These are phyloP conservation scores for Aspergillus hortae DNA, from an alignment of 2,329 filamentous ascomycete genomes.

Conservation along the genomic window DNA sequence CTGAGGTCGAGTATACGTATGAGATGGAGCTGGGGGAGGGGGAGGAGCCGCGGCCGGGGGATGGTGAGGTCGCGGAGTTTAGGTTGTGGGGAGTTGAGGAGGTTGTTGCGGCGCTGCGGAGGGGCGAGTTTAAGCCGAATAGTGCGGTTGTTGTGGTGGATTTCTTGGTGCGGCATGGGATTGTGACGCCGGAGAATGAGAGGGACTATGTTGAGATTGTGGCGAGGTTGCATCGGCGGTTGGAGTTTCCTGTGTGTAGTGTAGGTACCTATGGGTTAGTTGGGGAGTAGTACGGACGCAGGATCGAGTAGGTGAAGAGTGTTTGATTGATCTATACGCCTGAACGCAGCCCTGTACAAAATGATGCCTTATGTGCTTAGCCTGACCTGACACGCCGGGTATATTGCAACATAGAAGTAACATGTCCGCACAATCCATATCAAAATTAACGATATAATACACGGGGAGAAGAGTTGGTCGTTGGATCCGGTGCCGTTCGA, in stretches of 20 bases:
- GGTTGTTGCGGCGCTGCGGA: constrained; percentile 21
- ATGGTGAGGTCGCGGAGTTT: constrained; percentile 31
- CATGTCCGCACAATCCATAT: neutral
- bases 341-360: too few relatives aligned
- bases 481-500: neutral
- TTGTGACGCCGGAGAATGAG: constrained; percentile 28
- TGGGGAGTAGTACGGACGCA: neutral
- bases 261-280: neutral
- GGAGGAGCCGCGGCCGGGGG: constrained; percentile 20
- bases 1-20: constrained; percentile 32
- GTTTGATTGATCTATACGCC: too few relatives aligned
- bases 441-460: neutral
- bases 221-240: constrained; percentile 24
- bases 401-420: neutral
- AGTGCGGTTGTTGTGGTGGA: constrained; percentile 30
- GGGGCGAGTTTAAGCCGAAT: constrained; percentile 29
- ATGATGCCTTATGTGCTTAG: too few relatives aligned
- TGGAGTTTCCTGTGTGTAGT: constrained; percentile 1
- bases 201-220: constrained; percentile 27
- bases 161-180: constrained; percentile 31
- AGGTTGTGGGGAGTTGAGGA: constrained; percentile 23
- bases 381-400: too few relatives aligned
- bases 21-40: constrained; percentile 25
- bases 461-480: neutral
- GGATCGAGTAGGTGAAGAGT: too few relatives aligned